A percentile compares a stretch with the other conserved stretches of the same genome.
phyloP scores from a whole-genome alignment of 176 grass and related monocot species.

The Dactylis glomerata region DNA sequence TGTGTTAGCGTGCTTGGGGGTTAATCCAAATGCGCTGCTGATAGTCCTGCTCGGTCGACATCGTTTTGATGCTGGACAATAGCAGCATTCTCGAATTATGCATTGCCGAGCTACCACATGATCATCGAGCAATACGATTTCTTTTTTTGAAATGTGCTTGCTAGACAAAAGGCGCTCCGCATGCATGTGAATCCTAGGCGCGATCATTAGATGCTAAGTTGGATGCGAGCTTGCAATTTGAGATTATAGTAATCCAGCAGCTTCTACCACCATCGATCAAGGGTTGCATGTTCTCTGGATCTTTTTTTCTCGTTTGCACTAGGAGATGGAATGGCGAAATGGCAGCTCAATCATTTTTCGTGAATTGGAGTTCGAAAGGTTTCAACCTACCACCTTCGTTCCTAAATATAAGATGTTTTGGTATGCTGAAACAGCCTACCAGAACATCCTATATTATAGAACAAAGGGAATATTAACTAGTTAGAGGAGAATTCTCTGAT shows the following conservation, averaged over 20 bases:
- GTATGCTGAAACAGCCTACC: no score
- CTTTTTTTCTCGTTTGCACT: neutral
- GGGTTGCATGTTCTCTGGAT: neutral
- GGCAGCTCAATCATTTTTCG: neutral
- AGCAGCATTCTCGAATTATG: constrained; percentile 1
- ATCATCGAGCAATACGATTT: neutral
- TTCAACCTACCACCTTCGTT: no score
- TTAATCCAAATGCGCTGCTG: neutral
- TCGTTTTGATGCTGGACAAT: constrained; percentile 24
- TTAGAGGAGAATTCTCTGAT: no score
- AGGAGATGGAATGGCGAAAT: neutral
- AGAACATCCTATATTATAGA: no score
- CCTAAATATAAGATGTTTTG: no score
- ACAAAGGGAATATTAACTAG: no score
- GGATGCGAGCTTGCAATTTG: neutral
- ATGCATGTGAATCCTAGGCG: constrained; percentile 33
- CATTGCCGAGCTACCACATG: neutral
- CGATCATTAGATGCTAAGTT: neutral
- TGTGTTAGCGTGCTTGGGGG: neutral
- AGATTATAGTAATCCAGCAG: neutral
- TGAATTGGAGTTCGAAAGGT: neutral
- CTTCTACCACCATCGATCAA: neutral
- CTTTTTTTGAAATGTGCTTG: neutral
- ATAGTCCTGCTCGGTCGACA: neutral
- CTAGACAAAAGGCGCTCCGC: neutral